phyloP scores from a whole-genome alignment of 2,329 filamentous ascomycete genomes.

The Aspergillus puulaauensis region DNA sequence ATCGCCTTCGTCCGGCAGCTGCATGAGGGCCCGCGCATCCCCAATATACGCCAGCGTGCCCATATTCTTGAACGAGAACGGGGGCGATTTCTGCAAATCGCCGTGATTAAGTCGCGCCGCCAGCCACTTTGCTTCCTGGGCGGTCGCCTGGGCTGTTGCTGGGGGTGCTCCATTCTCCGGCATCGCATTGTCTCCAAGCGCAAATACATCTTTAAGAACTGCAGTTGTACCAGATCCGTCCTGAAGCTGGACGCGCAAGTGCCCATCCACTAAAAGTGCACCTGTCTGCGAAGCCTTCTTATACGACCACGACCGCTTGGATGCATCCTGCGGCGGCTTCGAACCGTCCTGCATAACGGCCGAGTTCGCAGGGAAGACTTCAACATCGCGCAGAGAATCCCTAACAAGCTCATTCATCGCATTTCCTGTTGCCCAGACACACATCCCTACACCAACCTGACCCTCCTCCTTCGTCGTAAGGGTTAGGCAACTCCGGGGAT shows the following conservation, averaged over 20 bases:
- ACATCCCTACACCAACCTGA: conserved; percentile 60
- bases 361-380: conserved; percentile 33
- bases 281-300: conserved; percentile 49
- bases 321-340: conserved; percentile 11
- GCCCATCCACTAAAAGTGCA: conserved; percentile 55
- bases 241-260: conserved; percentile 55
- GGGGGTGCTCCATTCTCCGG: conserved; percentile 53
- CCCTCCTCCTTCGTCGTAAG: conserved; percentile 58
- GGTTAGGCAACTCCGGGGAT: conserved; percentile 49
- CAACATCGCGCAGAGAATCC: conserved; percentile 28
- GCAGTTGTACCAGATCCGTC: conserved; percentile 36
- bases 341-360: conserved; percentile 25
- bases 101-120: conserved; percentile 54
- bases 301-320: conserved; percentile 45
- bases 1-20: conserved; percentile 38
- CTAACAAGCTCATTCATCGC: conserved; percentile 36
- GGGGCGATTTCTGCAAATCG: conserved; percentile 33
- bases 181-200: conserved; percentile 58
- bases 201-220: conserved; percentile 54
- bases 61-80: conserved; percentile 58
- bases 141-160: conserved; percentile 60
- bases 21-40: conserved; percentile 57
- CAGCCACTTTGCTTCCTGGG: conserved; percentile 60
- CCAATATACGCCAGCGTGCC: conserved; percentile 62
- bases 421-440: conserved; percentile 54